phyloP scores from a whole-genome alignment of 2,329 filamentous ascomycete species.

The Pseudogymnoascus sp. region DNA sequence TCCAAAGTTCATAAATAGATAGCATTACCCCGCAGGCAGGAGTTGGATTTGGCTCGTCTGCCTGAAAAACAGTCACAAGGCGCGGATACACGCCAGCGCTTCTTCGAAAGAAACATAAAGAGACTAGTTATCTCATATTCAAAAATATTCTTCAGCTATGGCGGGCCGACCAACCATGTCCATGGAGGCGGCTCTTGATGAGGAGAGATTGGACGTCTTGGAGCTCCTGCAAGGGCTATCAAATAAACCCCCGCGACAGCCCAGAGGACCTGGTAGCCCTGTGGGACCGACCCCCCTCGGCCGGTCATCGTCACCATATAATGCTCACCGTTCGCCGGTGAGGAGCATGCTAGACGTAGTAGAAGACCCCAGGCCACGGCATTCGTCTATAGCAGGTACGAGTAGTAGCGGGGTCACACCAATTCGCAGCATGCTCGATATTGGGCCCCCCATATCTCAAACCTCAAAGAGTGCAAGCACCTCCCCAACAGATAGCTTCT shows the following conservation, averaged over 20 bases:
- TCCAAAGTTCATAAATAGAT: constrained; percentile 29
- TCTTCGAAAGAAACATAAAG: constrained; percentile 9
- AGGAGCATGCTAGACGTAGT: constrained; percentile 60
- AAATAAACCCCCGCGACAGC: constrained; percentile 14
- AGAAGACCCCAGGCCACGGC: constrained; percentile 31
- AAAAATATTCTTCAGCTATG: constrained; percentile 13
- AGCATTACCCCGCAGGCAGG: constrained; percentile 14
- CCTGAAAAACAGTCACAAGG: not conserved
- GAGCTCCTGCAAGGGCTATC: constrained; percentile 49
- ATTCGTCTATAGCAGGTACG: constrained; percentile 23
- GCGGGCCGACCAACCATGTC: constrained; percentile 50
- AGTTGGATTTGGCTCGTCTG: not conserved
- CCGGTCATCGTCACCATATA: constrained; percentile 47
- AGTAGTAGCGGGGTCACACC: constrained; percentile 36
- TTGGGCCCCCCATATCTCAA: constrained; percentile 27
- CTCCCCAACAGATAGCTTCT: constrained; percentile 37
- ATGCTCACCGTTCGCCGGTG: constrained; percentile 56
- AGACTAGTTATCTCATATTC: constrained; percentile 14
- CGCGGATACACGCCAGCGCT: constrained; percentile 1
- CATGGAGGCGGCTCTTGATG: constrained; percentile 67
- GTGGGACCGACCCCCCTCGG: constrained; percentile 24
- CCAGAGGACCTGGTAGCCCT: constrained; percentile 26
- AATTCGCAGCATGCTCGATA: constrained; percentile 59
- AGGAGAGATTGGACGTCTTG: constrained; percentile 68
- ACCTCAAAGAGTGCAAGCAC: constrained; percentile 38